These are phyloP conservation scores for Hyphopichia homilentoma DNA, from an alignment of 805 yeast species.

Conservation along the genomic window DNA sequence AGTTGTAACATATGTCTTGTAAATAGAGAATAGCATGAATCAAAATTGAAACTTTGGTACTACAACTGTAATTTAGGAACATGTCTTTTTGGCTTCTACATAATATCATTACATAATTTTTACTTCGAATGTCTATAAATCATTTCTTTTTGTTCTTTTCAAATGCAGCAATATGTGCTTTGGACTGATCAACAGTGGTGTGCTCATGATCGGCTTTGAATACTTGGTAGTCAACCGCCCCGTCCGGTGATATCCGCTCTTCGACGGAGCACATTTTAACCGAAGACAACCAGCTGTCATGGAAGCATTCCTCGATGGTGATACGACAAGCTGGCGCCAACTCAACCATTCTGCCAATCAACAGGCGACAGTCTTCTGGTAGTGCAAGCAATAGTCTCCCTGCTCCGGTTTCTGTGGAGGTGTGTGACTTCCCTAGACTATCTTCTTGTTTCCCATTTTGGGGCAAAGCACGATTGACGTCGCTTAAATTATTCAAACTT, in stretches of 20 bases:
- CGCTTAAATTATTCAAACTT: constrained; percentile 8
- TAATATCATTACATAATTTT: too few relatives aligned
- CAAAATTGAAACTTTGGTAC: too few relatives aligned
- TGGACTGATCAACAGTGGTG: constrained; percentile 86
- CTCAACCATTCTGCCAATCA: constrained; percentile 74
- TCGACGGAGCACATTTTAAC: constrained; percentile 69
- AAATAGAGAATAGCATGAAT: neutral
- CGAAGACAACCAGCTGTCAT: constrained; percentile 63
- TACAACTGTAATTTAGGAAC: too few relatives aligned
- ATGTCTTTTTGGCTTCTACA: too few relatives aligned
- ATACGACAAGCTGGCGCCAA: constrained; percentile 84
- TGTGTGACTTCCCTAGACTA: constrained; percentile 44
- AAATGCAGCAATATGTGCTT: constrained; percentile 91
- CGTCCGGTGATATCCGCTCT: constrained; percentile 35
- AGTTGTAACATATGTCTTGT: constrained; percentile 7
- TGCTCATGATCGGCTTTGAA: constrained; percentile 67
- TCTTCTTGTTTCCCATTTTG: too few relatives aligned
- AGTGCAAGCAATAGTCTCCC: constrained; percentile 66
- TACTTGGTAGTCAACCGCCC: constrained; percentile 33
- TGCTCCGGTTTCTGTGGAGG: constrained; percentile 67
- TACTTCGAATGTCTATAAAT: too few relatives aligned
- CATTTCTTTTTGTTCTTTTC: constrained; percentile 74
- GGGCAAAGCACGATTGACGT: constrained; percentile 15
- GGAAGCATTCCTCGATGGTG: constrained; percentile 73
- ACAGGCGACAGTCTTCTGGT: constrained; percentile 63